phyloP scores from a whole-genome alignment of 116 monocot species.

The Cymodocea nodosa region DNA sequence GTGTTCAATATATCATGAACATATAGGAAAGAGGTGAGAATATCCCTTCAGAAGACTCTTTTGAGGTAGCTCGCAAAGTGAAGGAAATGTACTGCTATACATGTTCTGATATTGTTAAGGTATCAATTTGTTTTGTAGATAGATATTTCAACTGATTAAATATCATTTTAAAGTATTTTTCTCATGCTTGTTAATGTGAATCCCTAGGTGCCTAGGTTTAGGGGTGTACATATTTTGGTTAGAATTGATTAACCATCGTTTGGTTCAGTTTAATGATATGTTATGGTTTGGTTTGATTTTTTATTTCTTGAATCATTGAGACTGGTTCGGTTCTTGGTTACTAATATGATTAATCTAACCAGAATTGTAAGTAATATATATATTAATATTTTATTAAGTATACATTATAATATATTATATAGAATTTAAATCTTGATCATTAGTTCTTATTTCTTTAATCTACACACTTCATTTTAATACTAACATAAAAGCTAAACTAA shows the following conservation, averaged over 20 bases:
- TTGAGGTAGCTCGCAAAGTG: constrained; percentile 77
- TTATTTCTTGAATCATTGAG: too few relatives aligned
- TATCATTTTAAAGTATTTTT: background rate
- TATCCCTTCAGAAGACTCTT: constrained; percentile 88
- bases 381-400: background rate
- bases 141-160: background rate
- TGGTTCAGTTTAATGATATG: too few relatives aligned
- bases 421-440: background rate
- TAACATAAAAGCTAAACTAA: too few relatives aligned
- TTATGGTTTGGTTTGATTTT: too few relatives aligned
- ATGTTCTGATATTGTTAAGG: constrained; percentile 77
- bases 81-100: constrained; percentile 94
- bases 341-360: too few relatives aligned
- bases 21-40: constrained; percentile 92
- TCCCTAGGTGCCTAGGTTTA: too few relatives aligned
- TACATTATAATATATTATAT: background rate
- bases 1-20: background rate
- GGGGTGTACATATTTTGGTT: too few relatives aligned
- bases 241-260: too few relatives aligned
- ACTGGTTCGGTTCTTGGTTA: too few relatives aligned
- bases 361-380: too few relatives aligned
- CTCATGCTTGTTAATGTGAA: background rate
- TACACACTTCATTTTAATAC: too few relatives aligned
- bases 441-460: too few relatives aligned
- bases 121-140: constrained; percentile 10